phyloP scores from a whole-genome alignment of 805 yeast genomes.

The Yamadazyma paraphyllophila region DNA sequence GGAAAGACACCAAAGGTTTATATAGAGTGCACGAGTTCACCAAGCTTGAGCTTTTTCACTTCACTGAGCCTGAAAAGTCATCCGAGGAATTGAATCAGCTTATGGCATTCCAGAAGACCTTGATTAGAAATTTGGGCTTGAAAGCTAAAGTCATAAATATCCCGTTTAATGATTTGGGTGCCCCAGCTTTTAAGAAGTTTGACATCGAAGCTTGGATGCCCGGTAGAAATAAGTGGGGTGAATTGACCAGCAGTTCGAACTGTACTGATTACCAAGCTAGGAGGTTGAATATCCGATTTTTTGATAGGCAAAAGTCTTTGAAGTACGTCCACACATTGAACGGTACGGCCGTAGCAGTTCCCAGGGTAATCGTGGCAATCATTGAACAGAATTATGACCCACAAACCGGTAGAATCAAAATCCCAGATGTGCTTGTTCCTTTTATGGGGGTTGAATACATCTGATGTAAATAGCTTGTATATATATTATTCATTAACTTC shows the following conservation, averaged over 20 bases:
- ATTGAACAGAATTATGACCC: conserved; percentile 80
- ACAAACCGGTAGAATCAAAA: conserved; percentile 45
- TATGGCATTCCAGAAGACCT: conserved; percentile 59
- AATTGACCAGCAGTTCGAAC: conserved; percentile 84
- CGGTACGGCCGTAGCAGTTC: conserved; percentile 96
- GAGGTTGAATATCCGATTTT: conserved; percentile 68
- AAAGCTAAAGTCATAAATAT: conserved; percentile 79
- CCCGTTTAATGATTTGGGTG: conserved; percentile 90
- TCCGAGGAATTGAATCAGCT: conserved; percentile 55
- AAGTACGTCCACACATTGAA: conserved; percentile 78
- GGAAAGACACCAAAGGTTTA: conserved; percentile 85
- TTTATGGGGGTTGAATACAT: conserved; percentile 61
- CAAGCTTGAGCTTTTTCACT: conserved; percentile 84
- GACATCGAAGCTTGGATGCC: conserved; percentile 99
- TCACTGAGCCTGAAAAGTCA: conserved; percentile 56
- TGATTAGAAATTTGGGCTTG: conserved; percentile 68
- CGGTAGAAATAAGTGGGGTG: conserved; percentile 91
- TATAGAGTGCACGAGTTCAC: conserved; percentile 96
- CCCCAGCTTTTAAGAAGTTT: conserved; percentile 87
- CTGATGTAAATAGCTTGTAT: conserved; percentile 6
- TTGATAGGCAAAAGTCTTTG: conserved; percentile 28
- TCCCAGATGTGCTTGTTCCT: conserved; percentile 67
- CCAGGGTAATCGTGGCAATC: conserved; percentile 86
- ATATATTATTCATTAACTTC: conserved; percentile 1
- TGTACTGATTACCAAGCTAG: conserved; percentile 90